Evolutionary conservation across 75 land plant genomes (phyloP), one percentile per base, ranked within the genome.

Genomic region (Pinus tabuliformis): DNA sequence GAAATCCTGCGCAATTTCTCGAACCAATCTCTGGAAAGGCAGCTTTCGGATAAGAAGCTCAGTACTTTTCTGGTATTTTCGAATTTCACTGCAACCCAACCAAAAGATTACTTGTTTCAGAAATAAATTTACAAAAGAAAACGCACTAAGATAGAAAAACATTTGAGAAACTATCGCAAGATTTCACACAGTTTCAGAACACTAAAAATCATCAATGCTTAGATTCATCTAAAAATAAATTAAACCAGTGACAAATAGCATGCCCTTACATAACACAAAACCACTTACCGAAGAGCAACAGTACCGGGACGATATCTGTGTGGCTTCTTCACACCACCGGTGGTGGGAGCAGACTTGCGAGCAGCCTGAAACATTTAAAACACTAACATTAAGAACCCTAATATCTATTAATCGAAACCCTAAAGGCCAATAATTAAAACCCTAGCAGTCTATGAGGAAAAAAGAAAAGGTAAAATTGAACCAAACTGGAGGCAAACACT

Each of bases 251-350:
- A 33, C 33, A 33, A 33, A 33, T 2, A 33, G 1, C 33, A 33
- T 33, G 1, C 33, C 33, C 33, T 33, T 33, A 33, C 21, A 18
- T 26, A 26, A n/a, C 1, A 1, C 3, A 14, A 30, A 26, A 16
- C 1, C 3, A 0, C 36, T 21, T 56, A 86, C 89, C 92, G 92
- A 61, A 90, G 91, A 56, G 92, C 92, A 57, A 90, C 92, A 63
- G 92, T 90, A 59, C 91, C 92, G 21, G 92, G 92, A 61, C 91
- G 90, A 70, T 90, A 90, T 37, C 92, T 75, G 62, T 90, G 92
- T 1, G 92, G 92, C 86, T 90, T 90, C 91, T 90, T 90, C 22
- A 90, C 92, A 6, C 92, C 92, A 52, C 92, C 92, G 18, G 92
- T 90, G n/a, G 92, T 90, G 2, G 92, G 92, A 0, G 92, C 92